Evolutionary conservation across 345 rosid genomes (phyloP).

Genomic region (Ceriops decandra): DNA sequence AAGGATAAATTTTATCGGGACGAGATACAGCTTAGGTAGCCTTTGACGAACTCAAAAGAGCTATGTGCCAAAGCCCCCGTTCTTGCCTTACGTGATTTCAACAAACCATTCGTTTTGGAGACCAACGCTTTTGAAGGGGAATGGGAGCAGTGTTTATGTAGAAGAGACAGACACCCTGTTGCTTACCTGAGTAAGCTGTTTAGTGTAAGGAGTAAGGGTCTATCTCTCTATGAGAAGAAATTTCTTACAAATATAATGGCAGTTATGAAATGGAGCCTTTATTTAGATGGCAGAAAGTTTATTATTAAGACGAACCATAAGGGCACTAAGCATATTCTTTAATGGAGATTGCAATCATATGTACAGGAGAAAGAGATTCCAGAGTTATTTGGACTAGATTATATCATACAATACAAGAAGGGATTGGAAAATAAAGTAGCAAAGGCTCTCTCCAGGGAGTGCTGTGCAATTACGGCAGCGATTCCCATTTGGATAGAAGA

Average conservation of each 20-base stretch:
- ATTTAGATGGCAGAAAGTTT: neutral
- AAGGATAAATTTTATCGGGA: too few species aligned
- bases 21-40: too few species aligned
- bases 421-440: neutral
- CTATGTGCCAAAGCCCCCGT: too few species aligned
- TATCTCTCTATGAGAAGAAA: neutral
- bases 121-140: too few species aligned
- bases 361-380: neutral
- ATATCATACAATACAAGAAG: neutral
- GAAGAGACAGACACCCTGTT: too few species aligned
- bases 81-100: too few species aligned
- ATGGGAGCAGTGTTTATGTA: too few species aligned
- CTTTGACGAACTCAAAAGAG: too few species aligned
- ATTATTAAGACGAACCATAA: neutral
- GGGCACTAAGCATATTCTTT: neutral
- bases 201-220: too few species aligned
- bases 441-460: neutral
- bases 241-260: neutral
- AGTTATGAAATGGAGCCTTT: neutral
- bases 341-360: accelerated
- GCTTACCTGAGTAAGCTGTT: too few species aligned
- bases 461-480: neutral
- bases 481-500: neutral
- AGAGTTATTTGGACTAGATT: neutral
- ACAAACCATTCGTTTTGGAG: too few species aligned